phyloP scores from a whole-genome alignment of 2,329 filamentous ascomycete species.

The Aspergillus bombycis region DNA sequence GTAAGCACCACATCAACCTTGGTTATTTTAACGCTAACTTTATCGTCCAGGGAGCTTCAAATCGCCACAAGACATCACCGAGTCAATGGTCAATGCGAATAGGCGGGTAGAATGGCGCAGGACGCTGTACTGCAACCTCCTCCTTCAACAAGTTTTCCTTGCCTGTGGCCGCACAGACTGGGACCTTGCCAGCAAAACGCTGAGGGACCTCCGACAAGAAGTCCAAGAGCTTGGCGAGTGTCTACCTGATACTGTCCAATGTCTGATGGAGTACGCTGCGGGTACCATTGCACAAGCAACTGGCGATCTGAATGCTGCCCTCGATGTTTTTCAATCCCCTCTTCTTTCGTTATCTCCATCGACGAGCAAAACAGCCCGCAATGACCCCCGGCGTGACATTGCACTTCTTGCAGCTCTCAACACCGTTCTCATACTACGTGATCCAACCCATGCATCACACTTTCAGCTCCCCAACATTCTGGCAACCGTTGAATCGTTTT shows the following conservation, averaged over 20 bases:
- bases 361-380: constrained; percentile 41
- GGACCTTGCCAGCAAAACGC: constrained; percentile 62
- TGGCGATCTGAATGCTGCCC: constrained; percentile 70
- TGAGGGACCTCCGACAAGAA: constrained; percentile 58
- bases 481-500: constrained; percentile 68
- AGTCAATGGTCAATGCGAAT: constrained; percentile 62
- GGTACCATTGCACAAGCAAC: constrained; percentile 77
- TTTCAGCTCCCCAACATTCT: constrained; percentile 64
- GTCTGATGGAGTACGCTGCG: constrained; percentile 70
- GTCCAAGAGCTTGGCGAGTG: constrained; percentile 47
- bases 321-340: constrained; percentile 66
- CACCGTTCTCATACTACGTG: constrained; percentile 71
- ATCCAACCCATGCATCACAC: constrained; percentile 61
- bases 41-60: constrained; percentile 36
- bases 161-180: constrained; percentile 73
- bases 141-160: constrained; percentile 71
- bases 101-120: constrained; percentile 66
- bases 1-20: constrained; percentile 27
- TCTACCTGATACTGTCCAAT: constrained; percentile 47
- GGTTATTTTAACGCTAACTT: constrained; percentile 14
- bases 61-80: constrained; percentile 45
- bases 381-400: constrained; percentile 64
- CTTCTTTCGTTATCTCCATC: constrained; percentile 58
- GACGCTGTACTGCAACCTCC: constrained; percentile 68
- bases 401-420: constrained; percentile 67